Conservation (phyloP, 2,329 filamentous ascomycete genomes). For the Endothia cerciana region DNA sequence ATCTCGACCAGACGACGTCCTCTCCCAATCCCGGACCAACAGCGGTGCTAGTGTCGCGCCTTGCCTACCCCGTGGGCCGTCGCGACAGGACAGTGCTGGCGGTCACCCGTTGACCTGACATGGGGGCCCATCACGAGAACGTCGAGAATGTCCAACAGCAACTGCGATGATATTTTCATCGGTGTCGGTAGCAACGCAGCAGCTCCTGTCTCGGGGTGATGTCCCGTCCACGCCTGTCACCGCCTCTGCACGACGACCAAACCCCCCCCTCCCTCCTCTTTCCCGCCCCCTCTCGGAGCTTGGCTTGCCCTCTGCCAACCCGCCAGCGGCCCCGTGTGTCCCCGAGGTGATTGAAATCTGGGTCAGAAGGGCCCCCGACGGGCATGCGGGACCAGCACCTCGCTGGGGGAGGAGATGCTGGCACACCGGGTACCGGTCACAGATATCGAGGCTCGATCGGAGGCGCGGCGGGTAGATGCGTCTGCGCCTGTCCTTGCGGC, state of each 20-base stretch:
- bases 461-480: slow-evolving; percentile 15
- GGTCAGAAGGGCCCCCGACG: too few species aligned
- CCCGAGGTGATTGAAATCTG: too few species aligned
- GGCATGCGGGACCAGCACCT: too few species aligned
- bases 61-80: background rate
- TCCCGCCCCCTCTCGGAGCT: too few species aligned
- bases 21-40: too few species aligned
- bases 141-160: background rate
- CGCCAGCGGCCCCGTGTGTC: too few species aligned
- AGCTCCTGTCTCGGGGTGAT: background rate
- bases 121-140: background rate
- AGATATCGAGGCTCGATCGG: background rate
- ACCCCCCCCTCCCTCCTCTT: too few species aligned
- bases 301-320: too few species aligned
- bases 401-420: too few species aligned
- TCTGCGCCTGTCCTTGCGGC: background rate
- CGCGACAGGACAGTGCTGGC: background rate
- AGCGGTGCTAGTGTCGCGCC: too few species aligned
- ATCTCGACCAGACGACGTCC: too few species aligned
- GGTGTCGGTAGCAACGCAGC: background rate
- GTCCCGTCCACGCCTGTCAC: background rate
- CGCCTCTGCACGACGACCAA: too few species aligned
- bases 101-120: background rate
- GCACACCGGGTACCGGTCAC: background rate
- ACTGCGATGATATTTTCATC: background rate